These are phyloP conservation scores for Lepidopterella palustris DNA, from an alignment of 495 filamentous ascomycete genomes.

Conservation along the genomic window DNA sequence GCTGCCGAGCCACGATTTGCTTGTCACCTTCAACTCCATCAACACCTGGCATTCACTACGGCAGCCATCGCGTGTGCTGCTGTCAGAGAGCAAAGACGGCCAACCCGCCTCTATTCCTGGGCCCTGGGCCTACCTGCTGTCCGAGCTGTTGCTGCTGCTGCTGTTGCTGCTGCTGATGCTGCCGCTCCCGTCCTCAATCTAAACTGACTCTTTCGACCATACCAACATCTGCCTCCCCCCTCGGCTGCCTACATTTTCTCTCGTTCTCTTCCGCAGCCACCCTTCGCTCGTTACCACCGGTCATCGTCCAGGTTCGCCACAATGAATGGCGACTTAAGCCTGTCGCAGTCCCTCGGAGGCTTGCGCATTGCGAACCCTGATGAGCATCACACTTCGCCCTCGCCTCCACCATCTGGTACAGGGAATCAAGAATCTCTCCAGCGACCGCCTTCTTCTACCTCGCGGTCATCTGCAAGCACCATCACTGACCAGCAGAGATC, in stretches of 20 bases:
- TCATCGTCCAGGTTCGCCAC: constrained; percentile 6
- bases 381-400: constrained; percentile 45
- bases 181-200: neutral
- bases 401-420: constrained; percentile 51
- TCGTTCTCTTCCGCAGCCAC: constrained; percentile 6
- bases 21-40: neutral
- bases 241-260: constrained; percentile 5
- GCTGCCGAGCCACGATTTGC: neutral
- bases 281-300: constrained; percentile 17
- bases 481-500: constrained; percentile 20
- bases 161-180: neutral
- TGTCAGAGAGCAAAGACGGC: neutral
- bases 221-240: neutral
- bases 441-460: constrained; percentile 24
- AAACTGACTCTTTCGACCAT: neutral
- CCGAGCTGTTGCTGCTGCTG: neutral
- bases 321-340: constrained; percentile 90
- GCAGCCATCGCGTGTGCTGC: neutral
- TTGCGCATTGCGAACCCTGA: constrained; percentile 97
- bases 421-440: constrained; percentile 33
- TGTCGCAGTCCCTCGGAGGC: constrained; percentile 88
- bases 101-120: neutral
- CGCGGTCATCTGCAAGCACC: constrained; percentile 30
- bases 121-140: neutral
- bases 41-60: too few species aligned